phyloP scores from a whole-genome alignment of 2,329 filamentous ascomycete genomes.

The Neofusicoccum sp. region DNA sequence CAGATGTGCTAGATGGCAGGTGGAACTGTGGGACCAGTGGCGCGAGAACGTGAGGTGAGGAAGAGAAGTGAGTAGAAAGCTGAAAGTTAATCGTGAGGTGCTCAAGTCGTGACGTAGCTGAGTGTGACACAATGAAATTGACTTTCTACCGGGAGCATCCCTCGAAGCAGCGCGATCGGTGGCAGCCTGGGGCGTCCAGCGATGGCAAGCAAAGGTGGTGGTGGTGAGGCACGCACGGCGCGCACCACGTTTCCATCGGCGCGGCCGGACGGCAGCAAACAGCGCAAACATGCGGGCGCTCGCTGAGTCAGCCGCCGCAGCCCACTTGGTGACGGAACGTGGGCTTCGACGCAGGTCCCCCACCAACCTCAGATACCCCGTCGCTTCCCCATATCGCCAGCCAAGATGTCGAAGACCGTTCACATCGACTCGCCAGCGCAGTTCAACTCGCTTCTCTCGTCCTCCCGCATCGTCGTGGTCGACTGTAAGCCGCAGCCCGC shows the following conservation, averaged over 20 bases:
- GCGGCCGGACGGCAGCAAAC: background rate
- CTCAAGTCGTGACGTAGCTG: background rate
- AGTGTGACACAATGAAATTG: background rate
- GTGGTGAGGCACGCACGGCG: background rate
- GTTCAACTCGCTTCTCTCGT: constrained; percentile 60
- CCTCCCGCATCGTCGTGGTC: constrained; percentile 76
- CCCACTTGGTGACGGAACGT: constrained; percentile 2
- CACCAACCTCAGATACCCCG: constrained; percentile 5
- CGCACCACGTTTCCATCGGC: background rate
- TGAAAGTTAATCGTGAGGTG: background rate
- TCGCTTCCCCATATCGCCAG: constrained; percentile 1
- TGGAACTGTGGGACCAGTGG: background rate
- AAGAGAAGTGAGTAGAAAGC: background rate
- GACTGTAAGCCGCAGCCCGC: constrained; percentile 67
- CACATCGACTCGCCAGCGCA: constrained; percentile 44
- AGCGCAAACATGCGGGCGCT: background rate
- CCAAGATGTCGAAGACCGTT: constrained; percentile 45
- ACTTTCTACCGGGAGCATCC: background rate
- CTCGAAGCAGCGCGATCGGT: background rate
- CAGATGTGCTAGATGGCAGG: background rate
- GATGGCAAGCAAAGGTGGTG: background rate
- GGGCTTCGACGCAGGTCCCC: background rate
- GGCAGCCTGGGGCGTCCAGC: background rate
- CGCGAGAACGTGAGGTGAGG: background rate
- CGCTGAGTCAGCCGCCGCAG: background rate